phyloP scores from a whole-genome alignment of 768 basidiomycete species.

The Hygrophorus pudorinus region DNA sequence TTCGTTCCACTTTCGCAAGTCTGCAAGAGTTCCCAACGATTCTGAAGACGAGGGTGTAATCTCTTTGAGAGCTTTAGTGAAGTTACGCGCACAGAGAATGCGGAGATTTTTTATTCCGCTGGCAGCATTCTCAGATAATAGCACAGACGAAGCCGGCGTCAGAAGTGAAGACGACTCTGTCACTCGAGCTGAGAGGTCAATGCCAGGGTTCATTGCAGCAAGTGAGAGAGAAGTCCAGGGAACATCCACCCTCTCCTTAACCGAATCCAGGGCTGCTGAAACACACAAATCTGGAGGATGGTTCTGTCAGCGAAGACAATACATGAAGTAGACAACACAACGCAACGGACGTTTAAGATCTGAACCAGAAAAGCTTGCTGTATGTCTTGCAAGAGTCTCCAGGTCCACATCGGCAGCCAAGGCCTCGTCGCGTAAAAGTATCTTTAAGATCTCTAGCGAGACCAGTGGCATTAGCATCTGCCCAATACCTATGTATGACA shows the following conservation, averaged over 20 bases:
- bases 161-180: background rate
- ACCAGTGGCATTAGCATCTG: slow-evolving; percentile 4
- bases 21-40: slow-evolving; percentile 60
- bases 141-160: slow-evolving; percentile 1
- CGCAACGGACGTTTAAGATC: slow-evolving; percentile 78
- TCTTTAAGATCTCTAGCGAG: slow-evolving; percentile 70
- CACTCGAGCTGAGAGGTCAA: background rate
- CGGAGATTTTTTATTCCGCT: slow-evolving; percentile 18
- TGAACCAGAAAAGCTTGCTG: slow-evolving; percentile 86
- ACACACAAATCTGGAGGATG: slow-evolving; percentile 74
- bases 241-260: slow-evolving; percentile 74
- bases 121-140: background rate
- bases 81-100: slow-evolving; percentile 50
- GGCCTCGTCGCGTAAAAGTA: slow-evolving; percentile 74
- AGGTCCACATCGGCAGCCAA: slow-evolving; percentile 58
- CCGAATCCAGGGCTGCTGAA: slow-evolving; percentile 81
- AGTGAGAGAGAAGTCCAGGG: slow-evolving; percentile 74
- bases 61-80: slow-evolving; percentile 77
- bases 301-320: background rate
- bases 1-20: slow-evolving; percentile 83
- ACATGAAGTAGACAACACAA: background rate
- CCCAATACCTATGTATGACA: background rate
- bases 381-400: slow-evolving; percentile 51
- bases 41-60: slow-evolving; percentile 89
- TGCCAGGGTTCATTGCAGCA: slow-evolving; percentile 7